Percentiles rank a stretch among this genome's conserved stretches.
Conservation (phyloP, 768 basidiomycete genomes). For the Collybia nuda region DNA sequence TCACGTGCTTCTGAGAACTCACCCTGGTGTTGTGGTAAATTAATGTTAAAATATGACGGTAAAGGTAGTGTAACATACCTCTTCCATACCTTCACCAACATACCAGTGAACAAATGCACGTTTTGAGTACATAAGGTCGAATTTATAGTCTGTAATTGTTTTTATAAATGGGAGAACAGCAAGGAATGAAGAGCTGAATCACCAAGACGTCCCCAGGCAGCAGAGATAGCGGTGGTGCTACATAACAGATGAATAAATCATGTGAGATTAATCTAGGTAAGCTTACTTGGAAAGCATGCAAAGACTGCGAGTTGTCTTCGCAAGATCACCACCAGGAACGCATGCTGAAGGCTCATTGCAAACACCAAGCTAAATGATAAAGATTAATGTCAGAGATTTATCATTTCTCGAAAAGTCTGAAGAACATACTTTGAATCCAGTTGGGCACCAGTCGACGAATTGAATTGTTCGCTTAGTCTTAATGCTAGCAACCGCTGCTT, state of each 20-base stretch:
- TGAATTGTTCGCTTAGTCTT: constrained; percentile 98
- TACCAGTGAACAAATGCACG: constrained; percentile 94
- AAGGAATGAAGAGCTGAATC: constrained; percentile 13
- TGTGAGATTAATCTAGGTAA: not conserved
- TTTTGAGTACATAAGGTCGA: constrained; percentile 97
- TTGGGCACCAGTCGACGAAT: constrained; percentile 98
- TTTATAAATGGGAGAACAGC: constrained; percentile 9
- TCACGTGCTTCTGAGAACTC: constrained; percentile 99
- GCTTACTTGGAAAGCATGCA: constrained; percentile 94
- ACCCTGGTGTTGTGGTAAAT: constrained; percentile 44
- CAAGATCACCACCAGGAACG: constrained; percentile 94
- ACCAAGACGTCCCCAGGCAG: constrained; percentile 90
- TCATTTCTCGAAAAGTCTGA: no score
- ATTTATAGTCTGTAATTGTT: constrained; percentile 78
- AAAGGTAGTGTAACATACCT: constrained; percentile 40
- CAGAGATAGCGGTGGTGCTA: constrained; percentile 90
- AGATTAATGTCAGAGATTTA: no score
- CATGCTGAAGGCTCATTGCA: constrained; percentile 94
- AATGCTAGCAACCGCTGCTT: constrained; percentile 89
- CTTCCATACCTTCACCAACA: constrained; percentile 99
- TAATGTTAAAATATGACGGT: not conserved
- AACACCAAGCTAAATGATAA: constrained; percentile 74
- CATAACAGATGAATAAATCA: not conserved
- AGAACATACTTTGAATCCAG: constrained; percentile 79
- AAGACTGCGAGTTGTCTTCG: constrained; percentile 89